These are phyloP conservation scores for Sphagnum contortum DNA, from an alignment of 225 moss, liverwort and hornwort genomes.

Conservation along the genomic window DNA sequence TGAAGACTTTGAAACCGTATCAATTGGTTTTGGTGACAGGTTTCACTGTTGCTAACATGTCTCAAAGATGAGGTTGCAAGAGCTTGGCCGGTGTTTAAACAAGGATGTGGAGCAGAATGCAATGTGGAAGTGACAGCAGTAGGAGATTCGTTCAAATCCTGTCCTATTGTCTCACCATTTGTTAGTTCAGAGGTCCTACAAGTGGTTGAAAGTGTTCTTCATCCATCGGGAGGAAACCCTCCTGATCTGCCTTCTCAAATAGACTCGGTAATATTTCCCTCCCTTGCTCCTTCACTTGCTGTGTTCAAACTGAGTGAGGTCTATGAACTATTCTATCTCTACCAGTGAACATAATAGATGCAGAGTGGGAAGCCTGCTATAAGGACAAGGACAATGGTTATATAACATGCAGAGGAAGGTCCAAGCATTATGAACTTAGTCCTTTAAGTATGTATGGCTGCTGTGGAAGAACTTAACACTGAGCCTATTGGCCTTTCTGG, in stretches of 20 bases:
- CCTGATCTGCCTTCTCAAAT: slow-evolving; percentile 51
- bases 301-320: not conserved
- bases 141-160: slow-evolving; percentile 3
- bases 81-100: slow-evolving; percentile 27
- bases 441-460: no score
- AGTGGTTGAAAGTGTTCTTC: slow-evolving; percentile 48
- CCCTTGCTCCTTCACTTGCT: not conserved
- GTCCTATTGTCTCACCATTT: slow-evolving; percentile 45
- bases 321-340: not conserved
- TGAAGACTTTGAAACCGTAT: no score
- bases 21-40: slow-evolving; percentile 32
- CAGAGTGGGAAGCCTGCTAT: no score
- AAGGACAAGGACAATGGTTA: no score
- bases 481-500: no score
- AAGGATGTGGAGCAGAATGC: no score
- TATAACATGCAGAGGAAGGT: no score
- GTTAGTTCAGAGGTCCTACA: slow-evolving; percentile 43
- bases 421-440: no score
- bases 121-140: slow-evolving; percentile 1
- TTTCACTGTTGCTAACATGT: slow-evolving; percentile 62
- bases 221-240: slow-evolving; percentile 35
- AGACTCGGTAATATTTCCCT: slow-evolving; percentile 55
- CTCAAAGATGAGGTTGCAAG: slow-evolving; percentile 71
- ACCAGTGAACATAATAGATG: no score
- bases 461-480: no score